Percentiles rank a stretch among this genome's conserved stretches.
Conservation (phyloP, 768 basidiomycete genomes). For the Amyloporia xantha region DNA sequence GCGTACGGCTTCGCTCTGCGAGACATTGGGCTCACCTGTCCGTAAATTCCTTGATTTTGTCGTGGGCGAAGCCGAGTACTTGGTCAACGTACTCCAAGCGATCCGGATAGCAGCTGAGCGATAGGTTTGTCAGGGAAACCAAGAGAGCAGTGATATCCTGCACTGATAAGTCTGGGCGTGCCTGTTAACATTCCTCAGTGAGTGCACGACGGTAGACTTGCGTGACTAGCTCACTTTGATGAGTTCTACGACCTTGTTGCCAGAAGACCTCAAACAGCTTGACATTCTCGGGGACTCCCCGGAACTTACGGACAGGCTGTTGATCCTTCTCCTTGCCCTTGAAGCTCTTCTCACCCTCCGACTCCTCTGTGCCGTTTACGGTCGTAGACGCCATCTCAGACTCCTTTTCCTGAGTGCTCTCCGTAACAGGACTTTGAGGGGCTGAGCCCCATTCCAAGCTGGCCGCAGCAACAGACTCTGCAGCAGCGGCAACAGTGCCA, state of each 20-base stretch:
- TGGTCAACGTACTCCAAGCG: constrained; percentile 96
- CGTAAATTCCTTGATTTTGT: constrained; percentile 77
- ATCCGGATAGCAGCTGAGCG: constrained; percentile 95
- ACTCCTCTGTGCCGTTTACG: constrained; percentile 14
- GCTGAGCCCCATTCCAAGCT: constrained; percentile 21
- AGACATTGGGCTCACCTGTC: constrained; percentile 52
- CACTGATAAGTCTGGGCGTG: constrained; percentile 93
- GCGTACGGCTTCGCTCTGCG: background rate
- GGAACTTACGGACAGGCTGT: constrained; percentile 63
- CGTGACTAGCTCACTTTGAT: constrained; percentile 65
- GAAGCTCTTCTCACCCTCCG: constrained; percentile 25
- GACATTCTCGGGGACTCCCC: constrained; percentile 93
- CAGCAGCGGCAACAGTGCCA: constrained; percentile 7
- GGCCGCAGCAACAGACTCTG: constrained; percentile 15
- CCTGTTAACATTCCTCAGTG: constrained; percentile 41
- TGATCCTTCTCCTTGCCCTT: constrained; percentile 60
- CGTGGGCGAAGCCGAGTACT: constrained; percentile 81
- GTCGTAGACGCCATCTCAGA: constrained; percentile 7
- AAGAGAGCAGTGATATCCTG: constrained; percentile 96
- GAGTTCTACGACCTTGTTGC: constrained; percentile 94
- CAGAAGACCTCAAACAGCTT: constrained; percentile 98
- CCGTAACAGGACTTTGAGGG: constrained; percentile 22
- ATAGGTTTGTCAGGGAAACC: constrained; percentile 92
- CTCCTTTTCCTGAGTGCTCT: constrained; percentile 13
- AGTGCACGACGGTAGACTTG: background rate